Evolutionary conservation across 805 yeast genomes (phyloP), one percentile per base, ranked within the genome.

Genomic region (Starmerella vitae): DNA sequence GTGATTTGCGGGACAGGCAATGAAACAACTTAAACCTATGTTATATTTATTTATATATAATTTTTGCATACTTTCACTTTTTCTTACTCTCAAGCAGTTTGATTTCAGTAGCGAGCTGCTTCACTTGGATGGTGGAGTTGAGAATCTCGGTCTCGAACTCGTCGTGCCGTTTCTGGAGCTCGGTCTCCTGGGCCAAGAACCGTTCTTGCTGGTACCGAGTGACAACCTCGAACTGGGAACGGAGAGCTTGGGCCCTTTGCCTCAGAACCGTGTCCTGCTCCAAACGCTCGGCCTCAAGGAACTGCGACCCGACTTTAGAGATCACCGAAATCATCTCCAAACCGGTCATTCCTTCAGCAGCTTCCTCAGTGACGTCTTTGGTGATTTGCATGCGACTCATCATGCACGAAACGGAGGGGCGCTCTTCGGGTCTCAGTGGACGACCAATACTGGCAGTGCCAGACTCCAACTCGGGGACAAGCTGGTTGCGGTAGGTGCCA

Each of bases 121-220:
- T 57, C 76, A 72, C 68, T 83, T 74, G 61, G 77, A 91, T 53
- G 76, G 78, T 47, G 15, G 32, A 29, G 13, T 19, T 29, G 15
- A 33, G 33, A 20, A 48, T 29, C 32, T 48, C 51, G 10, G 22
- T 25, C 21, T 37, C 24, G 13, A 40, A 33, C 13, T 22, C 63
- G 84, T 75, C 60, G 75, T 72, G 67, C 83, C 74, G 61, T 78
- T 88, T 51, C 77, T 79, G 48, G 54, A 85, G 81, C 60, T 83
- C 84, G 48, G 78, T 75, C 59, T 78, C 85, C 94, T 94, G 85
- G 63, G 81, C 88, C 65, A 84, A 78, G 56, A 85, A 84, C 61
- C 93, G 72, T 54, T 78, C 86, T 59, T 83, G 93, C 63, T 85
- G 94, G 42, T 83, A 84, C 61, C 79, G 77, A 37, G 82, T 73